Base-by-base conservation (phyloP, 768 basidiomycete genomes). In the Xerocomellus amylosporus region DNA sequence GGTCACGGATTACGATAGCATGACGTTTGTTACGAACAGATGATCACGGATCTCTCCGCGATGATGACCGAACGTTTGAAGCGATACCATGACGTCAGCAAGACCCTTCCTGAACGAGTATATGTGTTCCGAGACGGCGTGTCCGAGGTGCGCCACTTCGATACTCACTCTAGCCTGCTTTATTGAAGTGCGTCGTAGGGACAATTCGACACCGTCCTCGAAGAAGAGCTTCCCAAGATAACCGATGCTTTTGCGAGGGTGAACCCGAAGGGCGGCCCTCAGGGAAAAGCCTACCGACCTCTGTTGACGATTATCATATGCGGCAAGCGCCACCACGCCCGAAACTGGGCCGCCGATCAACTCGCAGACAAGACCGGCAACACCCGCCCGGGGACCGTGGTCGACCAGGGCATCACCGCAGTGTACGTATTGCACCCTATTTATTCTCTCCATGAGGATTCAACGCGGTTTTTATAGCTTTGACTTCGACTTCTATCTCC, bases 81-180 rank as follows among this genome's bases (percentile, higher is more conserved):
- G 47, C 59, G 75, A 3, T 93, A 80, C 60, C 74, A 81, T 58
- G 73, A 69, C 66, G 81, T 77, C 64, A 88, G 80, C 58, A 79
- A 69, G 54, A 51, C 61, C 0, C 74, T 93, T 1, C 91, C 91
- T 0, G 78, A 84, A 1, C 78, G 89, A 4, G 76, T 93, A 7
- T 71, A 87, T 33, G 75, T 93, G 8, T 93, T 84, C 61, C 83
- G 91, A 15, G 89, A 92, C 68, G 91, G 90, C 38, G 88, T 91
- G 4, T 90, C 88, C 1, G 87, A 88, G 76, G 89, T 86, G 54
- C 13, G 79, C 64, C 6, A 22, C 38, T 14, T 43, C 17, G 42
- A 26, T 34, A 15, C 44, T 5, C 12, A 41, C 12, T 28, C 1
- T 36, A 15, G 20, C 8, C 2, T 46, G 26, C 5, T 39, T 46